These are phyloP conservation scores for Acanthamoeba healyi DNA, from an alignment of 208 protist genomes.

Conservation along the genomic window DNA sequence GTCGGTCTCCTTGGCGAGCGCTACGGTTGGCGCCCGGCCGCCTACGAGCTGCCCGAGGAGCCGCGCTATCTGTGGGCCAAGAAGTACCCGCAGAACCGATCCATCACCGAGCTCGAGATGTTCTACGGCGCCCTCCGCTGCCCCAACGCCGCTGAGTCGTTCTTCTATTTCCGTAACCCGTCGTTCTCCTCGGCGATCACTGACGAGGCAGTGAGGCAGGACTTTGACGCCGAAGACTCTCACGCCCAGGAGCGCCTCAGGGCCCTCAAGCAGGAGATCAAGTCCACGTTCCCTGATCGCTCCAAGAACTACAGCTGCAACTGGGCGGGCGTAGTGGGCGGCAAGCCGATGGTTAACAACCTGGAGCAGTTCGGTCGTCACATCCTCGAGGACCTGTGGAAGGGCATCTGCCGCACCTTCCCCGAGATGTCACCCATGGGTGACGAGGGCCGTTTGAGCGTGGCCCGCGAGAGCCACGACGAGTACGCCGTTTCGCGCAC, in stretches of 20 bases:
- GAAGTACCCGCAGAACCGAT: conserved; percentile 85
- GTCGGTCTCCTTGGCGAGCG: conserved; percentile 91
- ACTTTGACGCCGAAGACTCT: conserved; percentile 67
- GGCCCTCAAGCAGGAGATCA: background rate
- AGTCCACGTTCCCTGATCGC: too few relatives aligned
- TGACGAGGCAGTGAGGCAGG: too few relatives aligned
- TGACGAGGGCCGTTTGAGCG: too few relatives aligned
- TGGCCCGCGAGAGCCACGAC: background rate
- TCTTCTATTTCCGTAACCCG: conserved; percentile 91
- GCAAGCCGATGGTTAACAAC: conserved; percentile 9
- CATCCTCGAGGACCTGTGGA: conserved; percentile 81
- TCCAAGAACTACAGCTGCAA: conserved; percentile 14
- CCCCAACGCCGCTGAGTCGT: conserved; percentile 29
- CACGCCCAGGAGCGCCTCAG: background rate
- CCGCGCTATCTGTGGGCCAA: conserved; percentile 81
- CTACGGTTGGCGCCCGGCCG: conserved; percentile 14
- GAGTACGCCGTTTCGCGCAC: background rate
- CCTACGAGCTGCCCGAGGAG: conserved; percentile 35
- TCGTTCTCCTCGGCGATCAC: too few relatives aligned
- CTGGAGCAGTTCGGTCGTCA: conserved; percentile 68
- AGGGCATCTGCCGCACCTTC: too few relatives aligned
- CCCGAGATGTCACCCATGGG: too few relatives aligned
- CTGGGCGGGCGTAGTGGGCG: conserved; percentile 14
- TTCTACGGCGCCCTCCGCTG: conserved; percentile 89
- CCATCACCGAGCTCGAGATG: conserved; percentile 96